Evolutionary conservation across 2,329 filamentous ascomycete species (phyloP).

Genomic region (Colletotrichum musae): DNA sequence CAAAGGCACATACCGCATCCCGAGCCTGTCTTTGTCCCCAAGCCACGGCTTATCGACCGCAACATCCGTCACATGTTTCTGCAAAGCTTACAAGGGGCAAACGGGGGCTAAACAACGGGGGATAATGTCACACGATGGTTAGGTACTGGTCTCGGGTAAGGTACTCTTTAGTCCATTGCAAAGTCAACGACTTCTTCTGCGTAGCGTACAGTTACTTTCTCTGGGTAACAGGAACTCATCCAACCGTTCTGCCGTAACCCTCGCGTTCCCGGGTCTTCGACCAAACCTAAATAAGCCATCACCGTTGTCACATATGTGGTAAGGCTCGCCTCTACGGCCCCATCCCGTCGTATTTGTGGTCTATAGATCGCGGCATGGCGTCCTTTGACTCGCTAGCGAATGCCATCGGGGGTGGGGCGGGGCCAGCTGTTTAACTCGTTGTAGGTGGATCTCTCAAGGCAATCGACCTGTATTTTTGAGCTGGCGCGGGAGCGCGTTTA

Average conservation of each 20-base stretch:
- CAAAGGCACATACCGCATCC: constrained; percentile 24
- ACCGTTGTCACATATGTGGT: constrained; percentile 39
- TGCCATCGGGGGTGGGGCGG: constrained; percentile 22
- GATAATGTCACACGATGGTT: constrained; percentile 22
- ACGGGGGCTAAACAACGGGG: constrained; percentile 2
- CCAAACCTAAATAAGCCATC: constrained; percentile 38
- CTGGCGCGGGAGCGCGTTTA: constrained; percentile 56
- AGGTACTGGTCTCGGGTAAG: constrained; percentile 17
- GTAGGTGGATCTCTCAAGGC: constrained; percentile 37
- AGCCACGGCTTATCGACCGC: constrained; percentile 14
- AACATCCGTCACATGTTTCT: constrained; percentile 30
- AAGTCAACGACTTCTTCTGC: constrained; percentile 35
- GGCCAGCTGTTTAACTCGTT: constrained; percentile 32
- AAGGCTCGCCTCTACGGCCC: constrained; percentile 14
- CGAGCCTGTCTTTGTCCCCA: constrained; percentile 30
- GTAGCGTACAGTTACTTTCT: constrained; percentile 38
- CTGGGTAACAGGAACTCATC: constrained; percentile 40
- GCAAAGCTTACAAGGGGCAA: not conserved
- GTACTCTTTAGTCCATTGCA: constrained; percentile 37
- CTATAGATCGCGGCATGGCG: constrained; percentile 25
- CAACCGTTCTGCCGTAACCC: constrained; percentile 23
- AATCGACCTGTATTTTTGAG: constrained; percentile 37
- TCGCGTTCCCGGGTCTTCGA: constrained; percentile 27
- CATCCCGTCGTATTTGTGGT: constrained; percentile 32
- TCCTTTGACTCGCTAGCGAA: constrained; percentile 36